phyloP scores from a whole-genome alignment of 208 protist species.

The Trypanosoma rangeli region DNA sequence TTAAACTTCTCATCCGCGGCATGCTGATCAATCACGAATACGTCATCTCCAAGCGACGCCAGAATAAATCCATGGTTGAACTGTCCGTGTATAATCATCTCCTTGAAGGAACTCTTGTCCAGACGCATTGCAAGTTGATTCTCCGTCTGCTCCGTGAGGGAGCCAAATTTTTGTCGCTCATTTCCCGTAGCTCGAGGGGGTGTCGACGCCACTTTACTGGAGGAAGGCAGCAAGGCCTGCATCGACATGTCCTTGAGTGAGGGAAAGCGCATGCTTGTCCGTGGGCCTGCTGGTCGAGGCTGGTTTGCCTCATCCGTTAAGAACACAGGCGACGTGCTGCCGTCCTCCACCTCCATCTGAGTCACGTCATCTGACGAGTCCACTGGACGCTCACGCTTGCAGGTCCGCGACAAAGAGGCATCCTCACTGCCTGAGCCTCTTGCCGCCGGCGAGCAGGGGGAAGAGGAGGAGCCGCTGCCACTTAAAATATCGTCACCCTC shows the following conservation, averaged over 20 bases:
- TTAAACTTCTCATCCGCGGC: constrained; percentile 95
- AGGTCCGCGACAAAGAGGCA: neutral
- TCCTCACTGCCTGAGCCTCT: neutral
- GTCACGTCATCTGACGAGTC: neutral
- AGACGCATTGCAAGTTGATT: constrained; percentile 64
- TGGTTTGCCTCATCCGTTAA: constrained; percentile 43
- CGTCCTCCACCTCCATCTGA: constrained; percentile 3
- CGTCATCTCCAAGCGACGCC: constrained; percentile 60
- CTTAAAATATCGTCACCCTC: constrained; percentile 2
- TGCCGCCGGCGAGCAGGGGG: constrained; percentile 10
- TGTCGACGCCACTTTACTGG: neutral
- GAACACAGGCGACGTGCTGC: constrained; percentile 7
- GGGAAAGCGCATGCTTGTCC: constrained; percentile 34
- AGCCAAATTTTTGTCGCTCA: constrained; percentile 32
- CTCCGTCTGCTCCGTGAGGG: constrained; percentile 57
- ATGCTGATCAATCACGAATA: constrained; percentile 96
- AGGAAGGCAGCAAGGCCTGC: constrained; percentile 12
- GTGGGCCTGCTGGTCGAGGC: constrained; percentile 31
- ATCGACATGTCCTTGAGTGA: constrained; percentile 28
- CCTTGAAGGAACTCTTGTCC: constrained; percentile 79
- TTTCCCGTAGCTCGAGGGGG: constrained; percentile 7
- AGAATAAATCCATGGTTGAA: constrained; percentile 96
- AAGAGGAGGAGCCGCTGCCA: constrained; percentile 2
- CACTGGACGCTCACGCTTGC: constrained; percentile 15
- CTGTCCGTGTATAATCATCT: constrained; percentile 92